phyloP scores from a whole-genome alignment of 345 rosid species.

The Chamaenerion angustifolium region DNA sequence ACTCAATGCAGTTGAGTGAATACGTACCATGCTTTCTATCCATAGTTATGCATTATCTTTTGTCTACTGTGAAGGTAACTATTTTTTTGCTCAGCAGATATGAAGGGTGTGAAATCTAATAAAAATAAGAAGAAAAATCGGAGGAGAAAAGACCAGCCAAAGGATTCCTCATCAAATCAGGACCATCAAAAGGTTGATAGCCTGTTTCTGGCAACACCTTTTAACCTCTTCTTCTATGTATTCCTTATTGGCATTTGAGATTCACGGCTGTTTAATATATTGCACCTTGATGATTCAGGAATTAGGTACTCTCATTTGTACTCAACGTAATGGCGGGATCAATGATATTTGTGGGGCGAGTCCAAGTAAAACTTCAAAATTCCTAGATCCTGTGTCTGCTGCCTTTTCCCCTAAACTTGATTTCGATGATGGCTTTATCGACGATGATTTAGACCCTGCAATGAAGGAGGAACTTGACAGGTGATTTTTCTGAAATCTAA shows the following conservation, averaged over 20 bases:
- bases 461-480: constrained; percentile 66
- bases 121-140: constrained; percentile 58
- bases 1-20: too few relatives aligned
- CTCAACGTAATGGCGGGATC: constrained; percentile 20
- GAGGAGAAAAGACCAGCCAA: constrained; percentile 48
- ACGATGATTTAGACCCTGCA: constrained; percentile 87
- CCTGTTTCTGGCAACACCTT: neutral
- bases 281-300: constrained; percentile 26
- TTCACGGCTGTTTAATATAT: neutral
- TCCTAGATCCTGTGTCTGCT: constrained; percentile 24
- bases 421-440: constrained; percentile 48
- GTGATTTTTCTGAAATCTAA: constrained; percentile 16
- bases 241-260: neutral
- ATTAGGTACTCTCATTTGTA: constrained; percentile 16
- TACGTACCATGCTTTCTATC: too few relatives aligned
- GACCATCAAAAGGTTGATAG: constrained; percentile 32
- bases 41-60: too few relatives aligned
- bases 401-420: constrained; percentile 27
- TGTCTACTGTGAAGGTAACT: too few relatives aligned
- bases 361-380: constrained; percentile 25
- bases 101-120: constrained; percentile 37
- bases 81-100: constrained; percentile 35
- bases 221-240: constrained; percentile 1
- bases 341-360: constrained; percentile 21
- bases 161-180: constrained; percentile 20